phyloP scores from a whole-genome alignment of 1,284 basidiomycete genomes.

The Rhodotorula sp. region DNA sequence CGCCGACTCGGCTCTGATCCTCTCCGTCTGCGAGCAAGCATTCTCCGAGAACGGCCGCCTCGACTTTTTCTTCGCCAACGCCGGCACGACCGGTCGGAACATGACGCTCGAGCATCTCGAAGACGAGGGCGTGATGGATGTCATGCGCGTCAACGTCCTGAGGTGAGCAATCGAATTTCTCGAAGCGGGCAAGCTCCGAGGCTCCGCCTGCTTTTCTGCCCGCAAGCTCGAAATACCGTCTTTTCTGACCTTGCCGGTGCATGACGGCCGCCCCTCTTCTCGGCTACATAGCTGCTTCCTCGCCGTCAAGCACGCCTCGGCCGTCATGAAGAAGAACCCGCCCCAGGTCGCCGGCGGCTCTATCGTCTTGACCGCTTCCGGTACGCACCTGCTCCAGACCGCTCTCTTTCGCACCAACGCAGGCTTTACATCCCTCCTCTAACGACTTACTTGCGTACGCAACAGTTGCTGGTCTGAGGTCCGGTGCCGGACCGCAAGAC shows the following conservation, averaged over 20 bases:
- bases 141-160: constrained; percentile 74
- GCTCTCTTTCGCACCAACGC: too few relatives aligned
- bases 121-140: constrained; percentile 62
- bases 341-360: constrained; percentile 65
- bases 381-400: constrained; percentile 52
- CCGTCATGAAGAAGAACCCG: constrained; percentile 66
- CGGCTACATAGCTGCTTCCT: constrained; percentile 67
- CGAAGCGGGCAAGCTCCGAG: too few relatives aligned
- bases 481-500: constrained; percentile 79
- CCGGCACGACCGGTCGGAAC: constrained; percentile 49
- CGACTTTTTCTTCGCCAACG: constrained; percentile 94
- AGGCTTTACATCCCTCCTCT: background rate
- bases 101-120: constrained; percentile 63
- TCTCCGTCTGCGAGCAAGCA: constrained; percentile 66
- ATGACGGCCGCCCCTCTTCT: too few relatives aligned
- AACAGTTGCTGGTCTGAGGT: constrained; percentile 75
- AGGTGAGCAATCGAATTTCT: constrained; percentile 58
- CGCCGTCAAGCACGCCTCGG: constrained; percentile 81
- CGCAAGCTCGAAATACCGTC: background rate
- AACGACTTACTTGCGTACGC: background rate
- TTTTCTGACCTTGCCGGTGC: background rate
- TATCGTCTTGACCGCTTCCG: constrained; percentile 84
- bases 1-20: constrained; percentile 71
- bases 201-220: too few relatives aligned
- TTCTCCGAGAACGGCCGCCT: constrained; percentile 75